Evolutionary conservation across 257 asterid genomes (phyloP), one percentile per base, ranked within the genome.

Genomic region (Hygrophila difformis): DNA sequence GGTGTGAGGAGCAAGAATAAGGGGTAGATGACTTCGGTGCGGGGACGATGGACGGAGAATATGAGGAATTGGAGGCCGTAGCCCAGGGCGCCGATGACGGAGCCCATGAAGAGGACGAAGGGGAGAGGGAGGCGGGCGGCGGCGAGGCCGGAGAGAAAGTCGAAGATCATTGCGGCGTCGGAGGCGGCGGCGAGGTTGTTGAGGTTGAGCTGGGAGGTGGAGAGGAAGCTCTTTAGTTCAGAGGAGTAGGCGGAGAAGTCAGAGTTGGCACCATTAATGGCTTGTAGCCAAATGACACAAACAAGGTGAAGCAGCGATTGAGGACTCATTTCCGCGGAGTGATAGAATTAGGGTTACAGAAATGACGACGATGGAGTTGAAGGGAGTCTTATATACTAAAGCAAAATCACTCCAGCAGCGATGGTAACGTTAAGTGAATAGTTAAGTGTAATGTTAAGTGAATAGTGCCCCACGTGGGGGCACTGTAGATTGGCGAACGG

Each of bases 201-300:
- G 51, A 87, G 94, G 15, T 78, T 67, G 1, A 78, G 52, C 41
- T 87, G 92, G 0, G 97, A 73, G 2, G 77, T 21, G 24, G 83
- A 71, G 26, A 87, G 78, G 0, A 76, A 62, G 1, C 53, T 60
- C 55, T 87, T 87, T 12, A 87, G 75, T 48, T 81, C 75, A 0
- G 95, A 78, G 0, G 97, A 87, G 69, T 84, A 87, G 0, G 92
- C 86, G 0, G 97, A 92, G 24, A 87, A 84, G 22, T 78, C 76
- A 0, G 93, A 35, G 71, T 87, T 87, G 28, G 95, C 80, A 1
- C 94, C 97, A 37, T 68, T 82, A 18, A 74, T 51, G 46, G 86
- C 59, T 45, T 84, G 97, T 0, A 87, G 72, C 95, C 97, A 87
- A 19, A 84, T 84, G 6, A 78, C 64, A 15, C 76, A 88, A 0